phyloP scores from a whole-genome alignment of 148 eudicot genomes.

The Suaeda aralocaspica region DNA sequence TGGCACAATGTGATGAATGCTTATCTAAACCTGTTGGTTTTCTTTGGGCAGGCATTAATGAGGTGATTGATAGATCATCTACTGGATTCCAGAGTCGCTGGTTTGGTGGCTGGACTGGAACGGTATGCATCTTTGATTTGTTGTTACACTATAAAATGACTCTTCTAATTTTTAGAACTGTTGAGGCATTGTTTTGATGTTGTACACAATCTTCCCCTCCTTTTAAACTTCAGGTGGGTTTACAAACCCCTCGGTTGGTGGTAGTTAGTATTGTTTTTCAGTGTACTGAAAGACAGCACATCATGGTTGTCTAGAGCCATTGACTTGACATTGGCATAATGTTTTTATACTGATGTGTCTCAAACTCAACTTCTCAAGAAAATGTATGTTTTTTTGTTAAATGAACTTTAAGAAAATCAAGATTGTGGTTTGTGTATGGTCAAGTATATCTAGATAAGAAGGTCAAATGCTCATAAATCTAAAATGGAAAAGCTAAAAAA shows the following conservation, averaged over 20 bases:
- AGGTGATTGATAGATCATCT: constrained; percentile 19
- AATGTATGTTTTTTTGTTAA: neutral
- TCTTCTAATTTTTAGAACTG: constrained; percentile 7
- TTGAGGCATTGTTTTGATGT: neutral
- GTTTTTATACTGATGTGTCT: neutral
- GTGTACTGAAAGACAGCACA: neutral
- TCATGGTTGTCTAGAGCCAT: no score
- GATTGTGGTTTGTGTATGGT: neutral
- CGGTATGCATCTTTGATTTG: constrained; percentile 30
- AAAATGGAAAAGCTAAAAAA: neutral
- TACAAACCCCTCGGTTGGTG: neutral
- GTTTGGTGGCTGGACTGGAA: constrained; percentile 67
- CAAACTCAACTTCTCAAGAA: no score
- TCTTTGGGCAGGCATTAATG: constrained; percentile 30
- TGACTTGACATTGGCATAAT: neutral
- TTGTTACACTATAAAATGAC: neutral
- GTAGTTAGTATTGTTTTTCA: neutral
- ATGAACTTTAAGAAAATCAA: neutral
- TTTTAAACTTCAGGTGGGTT: neutral
- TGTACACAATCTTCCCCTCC: no score
- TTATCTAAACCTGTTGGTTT: constrained; percentile 22
- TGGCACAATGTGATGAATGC: constrained; percentile 2
- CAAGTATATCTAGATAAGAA: neutral
- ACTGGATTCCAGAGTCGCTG: constrained; percentile 58
- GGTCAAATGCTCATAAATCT: neutral